phyloP scores from a whole-genome alignment of 257 asterid species.

The Eustoma russellianum region DNA sequence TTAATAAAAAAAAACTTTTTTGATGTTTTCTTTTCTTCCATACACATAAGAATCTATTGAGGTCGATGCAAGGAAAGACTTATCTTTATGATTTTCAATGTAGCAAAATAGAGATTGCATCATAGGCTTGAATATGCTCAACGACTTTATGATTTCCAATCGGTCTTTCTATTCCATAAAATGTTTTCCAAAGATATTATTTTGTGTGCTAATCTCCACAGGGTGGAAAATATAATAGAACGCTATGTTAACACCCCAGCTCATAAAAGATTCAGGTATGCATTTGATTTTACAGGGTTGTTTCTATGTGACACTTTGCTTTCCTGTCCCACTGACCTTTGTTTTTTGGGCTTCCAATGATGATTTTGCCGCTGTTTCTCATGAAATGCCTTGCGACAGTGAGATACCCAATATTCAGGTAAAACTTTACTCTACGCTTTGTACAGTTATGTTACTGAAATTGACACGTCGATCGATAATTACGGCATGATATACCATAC shows the following conservation, averaged over 20 bases:
- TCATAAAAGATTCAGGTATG: slow-evolving; percentile 38
- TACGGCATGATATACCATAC: no score
- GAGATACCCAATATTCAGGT: slow-evolving; percentile 45
- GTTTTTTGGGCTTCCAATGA: background rate
- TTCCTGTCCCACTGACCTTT: background rate
- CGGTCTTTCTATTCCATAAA: no score
- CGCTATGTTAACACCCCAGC: slow-evolving; percentile 34
- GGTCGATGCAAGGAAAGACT: no score
- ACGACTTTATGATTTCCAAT: background rate
- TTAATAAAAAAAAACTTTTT: no score
- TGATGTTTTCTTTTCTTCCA: no score
- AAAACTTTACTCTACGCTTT: slow-evolving; percentile 1
- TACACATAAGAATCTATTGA: no score
- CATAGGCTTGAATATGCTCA: no score
- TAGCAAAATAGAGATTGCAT: no score
- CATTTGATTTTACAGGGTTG: no score
- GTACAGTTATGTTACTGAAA: no score
- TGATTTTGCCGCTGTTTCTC: background rate
- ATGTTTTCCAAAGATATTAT: no score
- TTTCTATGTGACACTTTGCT: background rate
- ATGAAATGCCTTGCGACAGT: slow-evolving; percentile 14
- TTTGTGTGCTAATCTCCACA: slow-evolving; percentile 5
- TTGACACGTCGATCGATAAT: no score
- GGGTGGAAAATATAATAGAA: slow-evolving; percentile 45
- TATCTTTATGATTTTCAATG: background rate